Percentiles rank a stretch among this genome's conserved stretches.
phyloP scores from a whole-genome alignment of 2,329 filamentous ascomycete genomes.

The Pseudomassariella vexata region DNA sequence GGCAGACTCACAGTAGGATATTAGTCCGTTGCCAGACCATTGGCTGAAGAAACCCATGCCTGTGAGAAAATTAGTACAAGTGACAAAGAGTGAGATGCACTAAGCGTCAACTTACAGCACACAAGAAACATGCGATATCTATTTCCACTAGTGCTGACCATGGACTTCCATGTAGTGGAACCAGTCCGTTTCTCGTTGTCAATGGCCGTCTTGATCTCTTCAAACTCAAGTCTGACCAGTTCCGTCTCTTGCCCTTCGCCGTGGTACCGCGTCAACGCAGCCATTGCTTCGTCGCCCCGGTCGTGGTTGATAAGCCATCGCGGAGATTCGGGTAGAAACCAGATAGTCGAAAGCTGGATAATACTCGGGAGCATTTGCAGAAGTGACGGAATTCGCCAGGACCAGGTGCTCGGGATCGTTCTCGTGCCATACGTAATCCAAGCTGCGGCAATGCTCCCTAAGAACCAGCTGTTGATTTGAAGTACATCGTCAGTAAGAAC shows the following conservation, averaged over 20 bases:
- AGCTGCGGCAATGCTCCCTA: constrained; percentile 7
- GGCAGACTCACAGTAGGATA: too few species aligned
- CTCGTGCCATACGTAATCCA: constrained; percentile 4
- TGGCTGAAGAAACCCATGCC: constrained; percentile 8
- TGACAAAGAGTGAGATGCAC: too few species aligned
- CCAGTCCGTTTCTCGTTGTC: too few species aligned
- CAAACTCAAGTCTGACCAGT: background rate
- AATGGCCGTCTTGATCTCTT: constrained; percentile 3
- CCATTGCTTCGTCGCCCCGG: constrained; percentile 4
- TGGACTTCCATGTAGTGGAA: too few species aligned
- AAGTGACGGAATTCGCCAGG: constrained; percentile 7
- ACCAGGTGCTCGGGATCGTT: constrained; percentile 2
- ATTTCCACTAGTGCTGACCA: too few species aligned
- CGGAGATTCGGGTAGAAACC: constrained; percentile 3
- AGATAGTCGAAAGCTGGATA: background rate
- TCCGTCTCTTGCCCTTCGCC: constrained; percentile 2
- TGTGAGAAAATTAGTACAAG: too few species aligned
- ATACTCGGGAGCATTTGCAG: constrained; percentile 1
- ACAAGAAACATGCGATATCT: too few species aligned
- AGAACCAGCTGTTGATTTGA: too few species aligned
- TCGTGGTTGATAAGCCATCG: constrained; percentile 5
- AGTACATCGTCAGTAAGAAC: too few species aligned
- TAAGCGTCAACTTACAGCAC: too few species aligned
- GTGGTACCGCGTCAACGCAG: constrained; percentile 4
- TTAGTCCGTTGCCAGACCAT: constrained; percentile 15